These are phyloP conservation scores for Penicillium desertorum DNA, from an alignment of 495 filamentous ascomycete species.

Conservation along the genomic window DNA sequence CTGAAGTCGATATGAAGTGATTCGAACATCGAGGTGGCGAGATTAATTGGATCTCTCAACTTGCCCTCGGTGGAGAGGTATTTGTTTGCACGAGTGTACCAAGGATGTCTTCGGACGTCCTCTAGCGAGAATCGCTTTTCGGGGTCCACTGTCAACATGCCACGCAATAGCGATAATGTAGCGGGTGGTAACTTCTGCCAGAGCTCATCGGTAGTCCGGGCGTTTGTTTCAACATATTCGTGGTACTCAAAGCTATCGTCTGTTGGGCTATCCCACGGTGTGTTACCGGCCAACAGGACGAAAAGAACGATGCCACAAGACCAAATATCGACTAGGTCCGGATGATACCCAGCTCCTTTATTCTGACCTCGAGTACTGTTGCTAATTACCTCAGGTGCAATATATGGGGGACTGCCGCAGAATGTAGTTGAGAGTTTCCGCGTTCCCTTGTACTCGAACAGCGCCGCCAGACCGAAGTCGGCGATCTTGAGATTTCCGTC, in stretches of 20 bases:
- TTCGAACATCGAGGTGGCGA: slow-evolving; percentile 92
- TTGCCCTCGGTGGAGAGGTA: slow-evolving; percentile 71
- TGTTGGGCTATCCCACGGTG: slow-evolving; percentile 95
- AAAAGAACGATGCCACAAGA: slow-evolving; percentile 96
- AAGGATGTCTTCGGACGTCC: slow-evolving; percentile 88
- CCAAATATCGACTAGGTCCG: slow-evolving; percentile 91
- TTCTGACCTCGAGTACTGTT: slow-evolving; percentile 45
- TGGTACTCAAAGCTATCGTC: slow-evolving; percentile 75
- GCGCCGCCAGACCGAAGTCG: slow-evolving; percentile 93
- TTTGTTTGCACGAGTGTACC: slow-evolving; percentile 84
- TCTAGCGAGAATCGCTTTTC: slow-evolving; percentile 76
- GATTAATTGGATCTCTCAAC: slow-evolving; percentile 72
- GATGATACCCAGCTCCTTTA: slow-evolving; percentile 68
- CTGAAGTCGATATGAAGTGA: slow-evolving; percentile 88
- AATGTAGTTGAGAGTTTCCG: slow-evolving; percentile 79
- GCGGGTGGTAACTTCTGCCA: slow-evolving; percentile 78
- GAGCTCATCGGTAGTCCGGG: slow-evolving; percentile 77
- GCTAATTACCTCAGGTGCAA: slow-evolving; percentile 86
- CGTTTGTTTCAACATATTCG: slow-evolving; percentile 77
- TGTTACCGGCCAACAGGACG: slow-evolving; percentile 92
- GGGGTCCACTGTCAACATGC: slow-evolving; percentile 87
- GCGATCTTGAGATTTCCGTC: slow-evolving; percentile 92
- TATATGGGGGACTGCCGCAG: slow-evolving; percentile 96
- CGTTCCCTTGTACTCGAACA: slow-evolving; percentile 84
- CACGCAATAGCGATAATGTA: slow-evolving; percentile 83